Percentiles rank a stretch among this genome's conserved stretches.
These are phyloP conservation scores for Colletotrichum ledebouriae DNA, from an alignment of 2,329 filamentous ascomycete species.

Conservation along the genomic window DNA sequence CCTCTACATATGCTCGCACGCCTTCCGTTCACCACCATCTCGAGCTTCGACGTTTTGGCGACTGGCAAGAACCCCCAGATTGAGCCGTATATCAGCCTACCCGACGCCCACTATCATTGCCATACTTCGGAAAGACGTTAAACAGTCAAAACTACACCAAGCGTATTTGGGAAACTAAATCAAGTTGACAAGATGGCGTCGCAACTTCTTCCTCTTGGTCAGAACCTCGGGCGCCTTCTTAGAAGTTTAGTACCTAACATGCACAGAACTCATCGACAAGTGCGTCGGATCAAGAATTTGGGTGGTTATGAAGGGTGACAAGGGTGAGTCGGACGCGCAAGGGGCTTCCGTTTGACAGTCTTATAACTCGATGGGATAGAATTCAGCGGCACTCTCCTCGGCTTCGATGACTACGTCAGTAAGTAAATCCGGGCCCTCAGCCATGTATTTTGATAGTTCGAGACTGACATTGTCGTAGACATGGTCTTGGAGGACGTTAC, in stretches of 20 bases:
- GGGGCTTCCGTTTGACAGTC: too few species aligned
- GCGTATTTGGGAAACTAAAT: background rate
- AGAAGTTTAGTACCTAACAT: slow-evolving; percentile 43
- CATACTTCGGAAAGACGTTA: background rate
- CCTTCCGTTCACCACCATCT: slow-evolving; percentile 31
- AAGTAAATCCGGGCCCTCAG: slow-evolving; percentile 62
- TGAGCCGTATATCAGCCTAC: slow-evolving; percentile 16
- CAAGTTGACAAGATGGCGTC: slow-evolving; percentile 70
- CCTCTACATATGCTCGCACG: slow-evolving; percentile 9
- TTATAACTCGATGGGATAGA: slow-evolving; percentile 66
- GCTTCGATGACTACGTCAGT: slow-evolving; percentile 99
- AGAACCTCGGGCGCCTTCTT: slow-evolving; percentile 6
- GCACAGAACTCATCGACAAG: slow-evolving; percentile 94
- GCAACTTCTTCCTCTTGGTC: slow-evolving; percentile 78
- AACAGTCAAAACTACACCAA: background rate
- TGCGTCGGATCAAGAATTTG: slow-evolving; percentile 98
- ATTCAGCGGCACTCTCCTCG: slow-evolving; percentile 93
- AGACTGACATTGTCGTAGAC: slow-evolving; percentile 68
- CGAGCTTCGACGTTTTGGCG: slow-evolving; percentile 27
- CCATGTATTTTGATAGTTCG: background rate
- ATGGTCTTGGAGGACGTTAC: slow-evolving; percentile 99
- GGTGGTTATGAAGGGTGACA: slow-evolving; percentile 99
- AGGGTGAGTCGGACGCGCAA: slow-evolving; percentile 70
- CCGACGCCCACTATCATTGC: slow-evolving; percentile 20
- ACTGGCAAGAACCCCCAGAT: slow-evolving; percentile 16